Evolutionary conservation across 768 basidiomycete genomes (phyloP), one percentile per base, ranked within the genome.

Genomic region (Pleurotus tuoliensis): DNA sequence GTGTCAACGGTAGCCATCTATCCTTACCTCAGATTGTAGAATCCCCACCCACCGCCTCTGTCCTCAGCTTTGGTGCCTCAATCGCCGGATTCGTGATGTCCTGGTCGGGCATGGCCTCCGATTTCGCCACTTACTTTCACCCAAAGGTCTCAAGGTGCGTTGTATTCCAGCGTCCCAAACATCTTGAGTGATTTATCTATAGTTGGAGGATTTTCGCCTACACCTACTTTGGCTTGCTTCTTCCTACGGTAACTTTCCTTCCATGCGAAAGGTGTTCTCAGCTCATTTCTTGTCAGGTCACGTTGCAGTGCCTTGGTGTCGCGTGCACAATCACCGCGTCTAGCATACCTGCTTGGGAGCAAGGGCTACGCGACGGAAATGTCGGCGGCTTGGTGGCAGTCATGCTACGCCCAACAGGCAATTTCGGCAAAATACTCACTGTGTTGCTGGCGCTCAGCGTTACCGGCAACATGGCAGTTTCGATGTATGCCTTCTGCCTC

Each of bases 371-470:
- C 2, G 47, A 69, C 4, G 81, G 77, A 0, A 55, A 83, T 73
- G 76, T 91, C 22, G 90, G 89, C 24, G 91, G 90, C 1, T 75
- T 93, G 5, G 63, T 93, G 5, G 76, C 78, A 48, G 87, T 87
- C 2, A 84, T 91, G 76, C 77, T 92, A 2, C 75, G 74, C n/a
- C 90, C 90, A 0, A 75, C 77, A 0, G 83, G 83, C 40, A 80
- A 80, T 30, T 92, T 91, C 66, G 86, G 90, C 5, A 88, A 89
- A 64, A 88, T 92, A 73, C 73, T 93, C 43, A 87, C 85, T 0
- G 87, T 94, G 37, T 71, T 96, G 45, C 77, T 95, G 59, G 88
- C 88, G 56, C 73, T 97, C 18, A 90, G 87, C 47, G 89, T 93
- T 41, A 83, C 85, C 1, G 89, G 82, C 2, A 94, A 94, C 71